phyloP scores from a whole-genome alignment of 2,329 filamentous ascomycete genomes.

The Cordyceps cateniannulata region DNA sequence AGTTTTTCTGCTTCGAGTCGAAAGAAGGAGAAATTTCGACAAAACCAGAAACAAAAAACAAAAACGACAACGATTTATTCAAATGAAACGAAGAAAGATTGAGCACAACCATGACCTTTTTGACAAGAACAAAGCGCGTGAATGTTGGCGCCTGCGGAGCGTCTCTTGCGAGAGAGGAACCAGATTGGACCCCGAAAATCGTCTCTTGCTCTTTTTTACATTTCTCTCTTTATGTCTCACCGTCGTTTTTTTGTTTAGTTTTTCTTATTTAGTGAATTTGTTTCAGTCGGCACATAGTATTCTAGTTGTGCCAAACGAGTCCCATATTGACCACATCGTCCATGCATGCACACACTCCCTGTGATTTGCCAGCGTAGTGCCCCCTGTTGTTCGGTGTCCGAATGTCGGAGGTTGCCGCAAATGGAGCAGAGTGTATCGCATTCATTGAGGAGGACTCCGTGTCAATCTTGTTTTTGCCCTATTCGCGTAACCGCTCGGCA shows the following conservation, averaged over 20 bases:
- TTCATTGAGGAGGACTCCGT: too few species aligned
- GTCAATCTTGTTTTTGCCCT: too few species aligned
- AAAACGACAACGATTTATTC: too few species aligned
- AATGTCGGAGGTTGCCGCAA: too few species aligned
- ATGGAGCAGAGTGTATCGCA: too few species aligned
- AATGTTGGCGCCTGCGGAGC: not conserved
- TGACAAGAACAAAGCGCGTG: not conserved
- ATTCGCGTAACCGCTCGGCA: too few species aligned
- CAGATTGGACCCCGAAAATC: not conserved
- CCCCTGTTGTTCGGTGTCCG: too few species aligned
- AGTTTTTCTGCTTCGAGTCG: not conserved
- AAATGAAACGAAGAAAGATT: not conserved
- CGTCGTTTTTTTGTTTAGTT: not conserved
- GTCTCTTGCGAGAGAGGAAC: not conserved
- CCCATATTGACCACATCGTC: too few species aligned
- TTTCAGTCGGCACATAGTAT: too few species aligned
- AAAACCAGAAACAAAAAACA: not conserved
- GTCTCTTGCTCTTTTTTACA: not conserved
- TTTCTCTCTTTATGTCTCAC: not conserved
- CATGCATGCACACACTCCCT: too few species aligned
- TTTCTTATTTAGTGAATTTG: not conserved
- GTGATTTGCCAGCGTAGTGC: too few species aligned
- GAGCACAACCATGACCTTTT: not conserved
- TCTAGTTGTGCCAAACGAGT: too few species aligned
- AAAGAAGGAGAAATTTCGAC: not conserved